phyloP scores from a whole-genome alignment of 1,284 basidiomycete species.

The Taiwanofungus camphoratus region DNA sequence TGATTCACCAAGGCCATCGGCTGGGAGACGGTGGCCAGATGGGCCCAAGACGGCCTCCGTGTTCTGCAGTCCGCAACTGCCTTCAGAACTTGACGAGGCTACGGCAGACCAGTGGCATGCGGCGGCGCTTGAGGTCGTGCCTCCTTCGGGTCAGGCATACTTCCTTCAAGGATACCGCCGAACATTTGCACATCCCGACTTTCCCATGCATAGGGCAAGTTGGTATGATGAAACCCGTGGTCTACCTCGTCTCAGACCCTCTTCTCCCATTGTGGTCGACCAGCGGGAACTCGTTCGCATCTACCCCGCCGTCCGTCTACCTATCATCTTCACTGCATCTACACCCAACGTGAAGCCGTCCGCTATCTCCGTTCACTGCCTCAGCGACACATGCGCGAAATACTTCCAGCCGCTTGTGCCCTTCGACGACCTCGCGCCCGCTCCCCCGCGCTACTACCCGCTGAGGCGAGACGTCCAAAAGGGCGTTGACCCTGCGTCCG shows the following conservation, averaged over 20 bases:
- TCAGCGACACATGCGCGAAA: constrained; percentile 1
- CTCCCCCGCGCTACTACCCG: constrained; percentile 20
- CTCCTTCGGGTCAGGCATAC: constrained; percentile 8
- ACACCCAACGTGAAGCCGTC: constrained; percentile 13
- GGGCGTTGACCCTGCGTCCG: constrained; percentile 7
- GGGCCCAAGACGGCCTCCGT: constrained; percentile 1
- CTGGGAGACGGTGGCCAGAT: neutral
- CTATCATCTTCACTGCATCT: constrained; percentile 15
- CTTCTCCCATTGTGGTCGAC: constrained; percentile 8
- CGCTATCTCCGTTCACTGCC: constrained; percentile 16
- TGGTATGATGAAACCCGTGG: constrained; percentile 18
- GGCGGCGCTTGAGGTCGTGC: constrained; percentile 11
- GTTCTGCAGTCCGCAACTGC: constrained; percentile 2
- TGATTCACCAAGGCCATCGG: constrained; percentile 1
- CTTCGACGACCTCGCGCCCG: constrained; percentile 12
- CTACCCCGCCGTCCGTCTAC: constrained; percentile 20
- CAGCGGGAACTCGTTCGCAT: constrained; percentile 16
- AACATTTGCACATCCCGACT: constrained; percentile 16
- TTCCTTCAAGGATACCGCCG: constrained; percentile 19
- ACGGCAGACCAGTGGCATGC: constrained; percentile 5
- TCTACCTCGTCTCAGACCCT: constrained; percentile 13
- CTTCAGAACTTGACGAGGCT: neutral
- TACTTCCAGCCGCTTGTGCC: constrained; percentile 9
- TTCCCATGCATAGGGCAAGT: constrained; percentile 11
- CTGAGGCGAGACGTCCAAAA: constrained; percentile 7